Evolutionary conservation across 208 protist species (phyloP), one percentile per base, ranked within the genome.

Genomic region (Trypanosoma cruzi): DNA sequence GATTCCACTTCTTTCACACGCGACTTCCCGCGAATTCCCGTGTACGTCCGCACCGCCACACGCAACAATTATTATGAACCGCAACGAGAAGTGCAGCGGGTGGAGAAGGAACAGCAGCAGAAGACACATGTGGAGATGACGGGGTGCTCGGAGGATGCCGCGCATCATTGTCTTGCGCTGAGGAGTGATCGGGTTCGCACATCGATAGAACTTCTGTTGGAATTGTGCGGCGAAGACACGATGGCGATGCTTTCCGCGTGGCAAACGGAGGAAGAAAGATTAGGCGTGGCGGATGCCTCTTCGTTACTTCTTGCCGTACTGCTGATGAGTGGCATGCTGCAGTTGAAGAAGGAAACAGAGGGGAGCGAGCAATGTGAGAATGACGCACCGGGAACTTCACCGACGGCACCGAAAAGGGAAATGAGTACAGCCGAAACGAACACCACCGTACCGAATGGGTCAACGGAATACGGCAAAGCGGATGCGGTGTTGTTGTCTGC

Each of bases 21-120:
- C n/a, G 89, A 95, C 75, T 91, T 95, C 29, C 89, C 89, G 4
- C 79, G 89, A 37, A 90, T 86, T 74, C 60, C 64, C 13, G 78
- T 92, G 4, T 84, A 77, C 62, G 84, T 93, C 6, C 40, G 71
- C 37, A 76, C 76, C 16, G 29, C 29, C 29, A 59, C 28, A 18
- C 54, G 59, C 18, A 60, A 80, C 61, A 80, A 81, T 52, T 77
- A 81, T 62, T 46, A n/a, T n/a, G n/a, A n/a, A n/a, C n/a, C n/a
- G n/a, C n/a, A n/a, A n/a, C n/a, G n/a, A n/a, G n/a, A n/a, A n/a
- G 36, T 13, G 36, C 8, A 37, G 53, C 34, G 24, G 28, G 24
- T 0, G 73, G 16, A 18, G 11, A 24, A 53, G 44, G 11, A 24
- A 64, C 18, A 46, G 24, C 22, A 24, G 16, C 24, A 44, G 40